A percentile compares a stretch with the other conserved stretches of the same genome.
Evolutionary conservation across 1,284 basidiomycete genomes (phyloP).

Genomic region (Veloboletus limbatus): DNA sequence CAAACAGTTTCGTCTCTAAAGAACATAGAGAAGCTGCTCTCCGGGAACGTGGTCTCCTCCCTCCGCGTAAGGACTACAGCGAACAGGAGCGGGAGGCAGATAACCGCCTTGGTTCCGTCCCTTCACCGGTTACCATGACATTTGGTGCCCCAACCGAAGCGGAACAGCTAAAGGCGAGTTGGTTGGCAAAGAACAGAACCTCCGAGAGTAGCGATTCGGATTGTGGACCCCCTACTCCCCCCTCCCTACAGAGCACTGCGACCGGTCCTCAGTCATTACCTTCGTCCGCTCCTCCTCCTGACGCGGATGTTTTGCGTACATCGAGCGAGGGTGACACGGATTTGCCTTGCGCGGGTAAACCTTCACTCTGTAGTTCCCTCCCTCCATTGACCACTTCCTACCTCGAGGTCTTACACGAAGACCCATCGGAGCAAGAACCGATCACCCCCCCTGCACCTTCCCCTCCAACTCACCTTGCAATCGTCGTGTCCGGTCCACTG

Average conservation of each 20-base stretch:
- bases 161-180: constrained; percentile 46
- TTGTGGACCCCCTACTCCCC: background rate
- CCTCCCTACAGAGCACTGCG: background rate
- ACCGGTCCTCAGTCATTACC: background rate
- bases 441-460: constrained; percentile 10
- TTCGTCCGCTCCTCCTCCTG: constrained; percentile 2
- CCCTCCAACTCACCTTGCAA: background rate
- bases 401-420: constrained; percentile 33
- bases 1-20: constrained; percentile 25
- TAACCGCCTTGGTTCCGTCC: constrained; percentile 32
- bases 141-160: constrained; percentile 39
- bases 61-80: constrained; percentile 47
- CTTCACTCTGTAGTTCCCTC: constrained; percentile 22
- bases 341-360: constrained; percentile 12
- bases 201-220: constrained; percentile 20
- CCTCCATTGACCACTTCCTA: constrained; percentile 22
- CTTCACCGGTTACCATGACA: constrained; percentile 11
- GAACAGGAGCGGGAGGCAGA: constrained; percentile 48
- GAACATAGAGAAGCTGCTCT: constrained; percentile 47
- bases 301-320: background rate
- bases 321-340: constrained; percentile 17
- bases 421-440: constrained; percentile 23
- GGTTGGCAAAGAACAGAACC: constrained; percentile 41
- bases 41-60: constrained; percentile 51
- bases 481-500: constrained; percentile 21